phyloP scores from a whole-genome alignment of 2,329 filamentous ascomycete species.

The Plenodomus tracheiphilus region DNA sequence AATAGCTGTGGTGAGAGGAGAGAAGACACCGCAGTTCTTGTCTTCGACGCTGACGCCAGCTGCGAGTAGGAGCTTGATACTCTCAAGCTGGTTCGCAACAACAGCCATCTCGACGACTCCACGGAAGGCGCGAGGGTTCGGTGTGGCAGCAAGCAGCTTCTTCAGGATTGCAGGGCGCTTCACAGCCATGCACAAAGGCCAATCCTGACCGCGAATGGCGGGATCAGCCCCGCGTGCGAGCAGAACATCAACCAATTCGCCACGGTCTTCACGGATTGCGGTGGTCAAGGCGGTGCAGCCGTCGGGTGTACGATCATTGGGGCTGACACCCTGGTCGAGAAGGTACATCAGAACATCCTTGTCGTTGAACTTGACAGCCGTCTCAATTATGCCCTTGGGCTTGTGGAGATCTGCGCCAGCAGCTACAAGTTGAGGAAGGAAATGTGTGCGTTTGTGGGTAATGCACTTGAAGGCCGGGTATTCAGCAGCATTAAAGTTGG shows the following conservation, averaged over 20 bases:
- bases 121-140: conserved; percentile 64
- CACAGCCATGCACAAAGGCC: conserved; percentile 72
- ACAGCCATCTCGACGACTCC: conserved; percentile 71
- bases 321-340: conserved; percentile 61
- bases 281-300: conserved; percentile 67
- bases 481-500: conserved; percentile 61
- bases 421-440: conserved; percentile 59
- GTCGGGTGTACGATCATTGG: conserved; percentile 62
- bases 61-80: conserved; percentile 65
- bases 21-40: conserved; percentile 74
- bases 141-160: conserved; percentile 59
- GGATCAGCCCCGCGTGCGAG: conserved; percentile 64
- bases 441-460: conserved; percentile 65
- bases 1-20: conserved; percentile 67
- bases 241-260: conserved; percentile 63
- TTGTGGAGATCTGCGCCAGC: conserved; percentile 63
- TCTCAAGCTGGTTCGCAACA: conserved; percentile 67
- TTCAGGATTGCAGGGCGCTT: conserved; percentile 62
- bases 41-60: conserved; percentile 71
- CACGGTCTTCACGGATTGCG: conserved; percentile 63
- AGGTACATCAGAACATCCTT: conserved; percentile 64
- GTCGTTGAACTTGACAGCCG: conserved; percentile 65
- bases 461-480: conserved; percentile 71
- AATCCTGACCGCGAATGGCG: conserved; percentile 66
- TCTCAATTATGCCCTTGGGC: conserved; percentile 69